Conservation (phyloP, 805 yeast species). For the Metschnikowia gelsemii region DNA sequence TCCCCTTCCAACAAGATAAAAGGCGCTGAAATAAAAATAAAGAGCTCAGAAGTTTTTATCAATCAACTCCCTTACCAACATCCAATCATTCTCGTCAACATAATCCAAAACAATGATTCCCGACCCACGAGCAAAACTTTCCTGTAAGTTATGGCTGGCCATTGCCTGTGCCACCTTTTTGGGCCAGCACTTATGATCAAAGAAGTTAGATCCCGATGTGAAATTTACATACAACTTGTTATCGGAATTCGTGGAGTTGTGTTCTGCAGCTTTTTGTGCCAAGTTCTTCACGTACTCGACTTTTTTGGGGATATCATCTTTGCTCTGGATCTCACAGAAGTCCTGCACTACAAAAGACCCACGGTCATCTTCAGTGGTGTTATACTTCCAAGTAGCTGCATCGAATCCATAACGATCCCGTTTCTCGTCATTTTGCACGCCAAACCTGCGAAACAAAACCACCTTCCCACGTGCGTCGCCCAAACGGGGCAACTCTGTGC, state of each 20-base stretch:
- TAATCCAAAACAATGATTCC: conserved; percentile 72
- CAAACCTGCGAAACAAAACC: conserved; percentile 67
- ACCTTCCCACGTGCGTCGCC: conserved; percentile 67
- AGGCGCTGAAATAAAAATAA: neutral
- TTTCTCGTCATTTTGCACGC: conserved; percentile 49
- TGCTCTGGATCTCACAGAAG: conserved; percentile 60
- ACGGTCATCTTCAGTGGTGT: conserved; percentile 63
- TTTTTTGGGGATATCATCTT: conserved; percentile 56
- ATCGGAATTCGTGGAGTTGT: conserved; percentile 41
- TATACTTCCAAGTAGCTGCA: conserved; percentile 65
- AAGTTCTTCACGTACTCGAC: conserved; percentile 55
- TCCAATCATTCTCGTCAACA: conserved; percentile 62
- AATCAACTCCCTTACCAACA: conserved; percentile 48
- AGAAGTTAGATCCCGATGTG: conserved; percentile 71
- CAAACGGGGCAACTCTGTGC: conserved; percentile 53
- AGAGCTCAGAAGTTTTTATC: conserved; percentile 43
- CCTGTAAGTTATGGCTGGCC: conserved; percentile 42
- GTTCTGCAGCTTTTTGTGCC: conserved; percentile 51
- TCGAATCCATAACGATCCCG: conserved; percentile 58
- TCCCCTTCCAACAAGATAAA: too few relatives aligned
- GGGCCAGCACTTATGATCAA: conserved; percentile 75
- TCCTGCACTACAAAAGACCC: conserved; percentile 68
- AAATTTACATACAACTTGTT: conserved; percentile 67
- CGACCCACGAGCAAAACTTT: conserved; percentile 51
- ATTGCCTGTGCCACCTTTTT: conserved; percentile 57